Evolutionary conservation across 2,329 filamentous ascomycete species (phyloP), one percentile per base, ranked within the genome.

Genomic region (Colletotrichum orchidophilum): DNA sequence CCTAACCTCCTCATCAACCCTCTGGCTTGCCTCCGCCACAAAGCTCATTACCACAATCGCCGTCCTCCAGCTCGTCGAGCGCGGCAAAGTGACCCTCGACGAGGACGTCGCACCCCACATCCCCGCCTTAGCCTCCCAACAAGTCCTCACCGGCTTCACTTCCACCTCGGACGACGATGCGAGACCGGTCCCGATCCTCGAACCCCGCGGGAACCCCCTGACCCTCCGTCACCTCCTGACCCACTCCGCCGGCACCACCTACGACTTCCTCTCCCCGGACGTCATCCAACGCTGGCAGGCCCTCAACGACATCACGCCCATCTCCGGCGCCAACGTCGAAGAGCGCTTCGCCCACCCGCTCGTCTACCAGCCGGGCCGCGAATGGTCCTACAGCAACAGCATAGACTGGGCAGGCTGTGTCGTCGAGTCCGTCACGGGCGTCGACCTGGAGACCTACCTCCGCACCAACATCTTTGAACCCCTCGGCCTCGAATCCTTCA

Each of bases 41-140:
- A 85, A 85, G 71, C 77, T 90, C 3, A 71, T 88, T 58, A 83
- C 87, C 3, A 82, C 83, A 1, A 82, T 90, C 59, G 83, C 87
- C 4, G 82, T 83, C 1, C 75, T 90, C 31, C 86, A 88, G 70
- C 84, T 85, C 61, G 85, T 90, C 3, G 87, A 90, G 39, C 81
- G 85, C 8, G 83, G 84, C 2, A 76, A 83, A 8, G 74, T 87
- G 9, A 77, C 74, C 3, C 78, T 88, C 0, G 84, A 87, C 49
- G 83, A 83, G 12, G 85, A 88, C 74, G 76, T 88, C 0, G 76
- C 80, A 0, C 42, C 63, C 2, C 73, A 84, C 46, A 74, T 87
- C 3, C 85, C 85, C 1, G 83, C 83, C 24, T 78, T 88, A 4
- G 82, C 80, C 6, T 67, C 74, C 3, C 81, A 84, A 55, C 77